Evolutionary conservation across 1,284 basidiomycete species (phyloP), one percentile per base, ranked within the genome.

Genomic region (Coniophora puteana): DNA sequence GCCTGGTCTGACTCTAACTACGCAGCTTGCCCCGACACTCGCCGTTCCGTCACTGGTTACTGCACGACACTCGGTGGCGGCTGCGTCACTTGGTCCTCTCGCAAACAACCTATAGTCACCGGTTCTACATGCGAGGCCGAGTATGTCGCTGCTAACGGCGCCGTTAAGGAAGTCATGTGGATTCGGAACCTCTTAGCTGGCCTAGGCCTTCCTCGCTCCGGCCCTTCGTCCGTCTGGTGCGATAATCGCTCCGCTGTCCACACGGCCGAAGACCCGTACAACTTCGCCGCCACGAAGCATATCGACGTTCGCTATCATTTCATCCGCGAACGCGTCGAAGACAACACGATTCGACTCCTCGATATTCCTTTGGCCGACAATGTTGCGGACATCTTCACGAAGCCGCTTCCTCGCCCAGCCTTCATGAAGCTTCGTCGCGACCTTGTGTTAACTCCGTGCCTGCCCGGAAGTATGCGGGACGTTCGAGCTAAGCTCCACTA

Each of bases 91-190:
- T 75, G 68, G 69, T 41, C 41, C 13, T 67, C 65, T 0, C 57
- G 62, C 36, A 59, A 64, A 29, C 70, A 73, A 47, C 29, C 43
- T 2, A 56, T 58, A 0, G 55, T 66, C 5, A 53, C 66, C 8
- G 40, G 46, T 5, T 73, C 67, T 0, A 61, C 63, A 0, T 53
- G 53, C 2, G 69, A 71, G 36, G 59, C 72, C 1, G 67, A 74
- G 45, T 71, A 68, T 44, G 57, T 70, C 22, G 66, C 63, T 1
- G 36, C 54, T 4, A 38, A 54, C 8, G 54, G 59, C 16, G 49
- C 56, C 1, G 43, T 48, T 0, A 52, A 51, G 8, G 62, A 67
- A 35, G 44, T 44, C 0, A 17, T 56, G 0, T 66, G 58, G 58
- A 40, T 66, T 0, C 33, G 45, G 4, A 24, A 43, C 2, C 38